phyloP scores from a whole-genome alignment of 2,329 filamentous ascomycete genomes.

The Monosporascus sp. region DNA sequence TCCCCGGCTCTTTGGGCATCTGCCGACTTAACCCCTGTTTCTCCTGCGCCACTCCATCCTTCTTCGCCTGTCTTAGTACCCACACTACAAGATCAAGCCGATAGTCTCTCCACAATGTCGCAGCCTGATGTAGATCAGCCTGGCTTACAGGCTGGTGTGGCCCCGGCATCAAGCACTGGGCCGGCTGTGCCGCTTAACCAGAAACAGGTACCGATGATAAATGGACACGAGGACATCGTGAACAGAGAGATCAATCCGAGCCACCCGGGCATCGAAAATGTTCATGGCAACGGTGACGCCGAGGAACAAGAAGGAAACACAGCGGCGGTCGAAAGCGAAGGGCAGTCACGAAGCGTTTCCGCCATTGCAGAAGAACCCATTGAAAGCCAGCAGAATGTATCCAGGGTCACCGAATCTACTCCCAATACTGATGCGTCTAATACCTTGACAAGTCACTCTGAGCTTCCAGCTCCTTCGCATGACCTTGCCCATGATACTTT shows the following conservation, averaged over 20 bases:
- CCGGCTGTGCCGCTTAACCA: slow-evolving; percentile 1
- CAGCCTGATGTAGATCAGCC: slow-evolving; percentile 20
- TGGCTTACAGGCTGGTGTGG: slow-evolving; percentile 19
- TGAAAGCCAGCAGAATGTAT: slow-evolving; percentile 35
- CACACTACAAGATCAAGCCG: slow-evolving; percentile 47
- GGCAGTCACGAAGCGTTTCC: slow-evolving; percentile 48
- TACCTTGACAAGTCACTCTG: slow-evolving; percentile 10
- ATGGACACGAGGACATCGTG: slow-evolving; percentile 1
- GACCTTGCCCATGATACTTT: slow-evolving; percentile 10
- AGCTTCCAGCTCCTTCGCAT: slow-evolving; percentile 11
- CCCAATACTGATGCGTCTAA: slow-evolving; percentile 13
- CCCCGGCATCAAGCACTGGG: slow-evolving; percentile 3
- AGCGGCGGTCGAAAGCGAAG: slow-evolving; percentile 33
- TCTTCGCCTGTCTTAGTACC: slow-evolving; percentile 43
- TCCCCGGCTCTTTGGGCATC: slow-evolving; percentile 46
- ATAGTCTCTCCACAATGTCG: slow-evolving; percentile 42
- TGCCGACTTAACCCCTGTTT: slow-evolving; percentile 48
- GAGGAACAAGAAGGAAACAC: slow-evolving; percentile 21
- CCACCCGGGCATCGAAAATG: slow-evolving; percentile 14
- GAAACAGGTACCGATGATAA: slow-evolving; percentile 1
- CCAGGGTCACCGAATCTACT: slow-evolving; percentile 27
- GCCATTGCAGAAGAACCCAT: slow-evolving; percentile 36
- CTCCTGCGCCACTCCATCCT: slow-evolving; percentile 43
- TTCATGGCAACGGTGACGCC: slow-evolving; percentile 29
- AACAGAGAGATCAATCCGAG: neutral